Evolutionary conservation across 805 yeast genomes (phyloP).

Genomic region (Cephaloascus albidus): DNA sequence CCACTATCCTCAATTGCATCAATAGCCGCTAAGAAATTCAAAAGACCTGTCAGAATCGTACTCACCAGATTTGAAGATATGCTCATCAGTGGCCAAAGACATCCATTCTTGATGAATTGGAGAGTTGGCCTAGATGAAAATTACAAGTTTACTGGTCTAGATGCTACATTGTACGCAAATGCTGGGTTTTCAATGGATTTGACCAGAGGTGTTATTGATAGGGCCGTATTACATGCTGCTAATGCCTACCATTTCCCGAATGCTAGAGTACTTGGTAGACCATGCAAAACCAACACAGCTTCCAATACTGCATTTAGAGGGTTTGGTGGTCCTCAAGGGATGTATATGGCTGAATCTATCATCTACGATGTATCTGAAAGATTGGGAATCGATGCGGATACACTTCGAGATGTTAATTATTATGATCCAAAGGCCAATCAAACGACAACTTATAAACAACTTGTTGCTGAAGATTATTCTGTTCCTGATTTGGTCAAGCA

Average conservation of each 20-base stretch:
- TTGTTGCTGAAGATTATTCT: slow-evolving; percentile 28
- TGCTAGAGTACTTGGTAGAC: slow-evolving; percentile 23
- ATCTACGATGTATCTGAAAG: slow-evolving; percentile 28
- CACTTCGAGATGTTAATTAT: slow-evolving; percentile 26
- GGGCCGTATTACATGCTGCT: slow-evolving; percentile 33
- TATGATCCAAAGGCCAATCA: slow-evolving; percentile 15
- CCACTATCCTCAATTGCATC: slow-evolving; percentile 27
- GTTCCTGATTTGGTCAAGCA: slow-evolving; percentile 24
- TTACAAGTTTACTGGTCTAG: slow-evolving; percentile 27
- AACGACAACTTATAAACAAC: slow-evolving; percentile 29
- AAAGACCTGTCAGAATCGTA: slow-evolving; percentile 30
- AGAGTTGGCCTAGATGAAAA: slow-evolving; percentile 30
- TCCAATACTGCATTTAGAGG: slow-evolving; percentile 42
- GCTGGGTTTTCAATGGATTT: slow-evolving; percentile 42
- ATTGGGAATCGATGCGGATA: slow-evolving; percentile 28
- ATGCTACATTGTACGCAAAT: slow-evolving; percentile 29
- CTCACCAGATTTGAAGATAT: slow-evolving; percentile 33
- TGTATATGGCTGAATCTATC: slow-evolving; percentile 32
- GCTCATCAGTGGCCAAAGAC: slow-evolving; percentile 36
- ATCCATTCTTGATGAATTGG: slow-evolving; percentile 35
- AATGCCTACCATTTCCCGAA: slow-evolving; percentile 35
- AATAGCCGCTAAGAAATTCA: slow-evolving; percentile 31
- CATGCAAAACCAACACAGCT: slow-evolving; percentile 34
- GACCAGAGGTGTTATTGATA: slow-evolving; percentile 37
- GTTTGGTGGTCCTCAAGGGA: slow-evolving; percentile 43